phyloP scores from a whole-genome alignment of 768 basidiomycete species.

The Fibroporia radiculosa region DNA sequence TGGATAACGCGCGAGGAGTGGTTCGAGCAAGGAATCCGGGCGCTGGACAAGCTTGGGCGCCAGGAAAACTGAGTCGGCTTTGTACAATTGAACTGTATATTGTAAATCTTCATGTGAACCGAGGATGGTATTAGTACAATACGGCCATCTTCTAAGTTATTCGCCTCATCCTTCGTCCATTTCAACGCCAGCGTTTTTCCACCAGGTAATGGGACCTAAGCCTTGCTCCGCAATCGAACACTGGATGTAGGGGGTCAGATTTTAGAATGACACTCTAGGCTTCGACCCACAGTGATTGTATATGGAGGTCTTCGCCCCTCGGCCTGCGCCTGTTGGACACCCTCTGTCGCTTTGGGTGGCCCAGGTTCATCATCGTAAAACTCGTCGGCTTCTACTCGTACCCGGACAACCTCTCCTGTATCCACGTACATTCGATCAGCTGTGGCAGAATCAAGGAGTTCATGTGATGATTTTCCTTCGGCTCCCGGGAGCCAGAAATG shows the following conservation, averaged over 20 bases:
- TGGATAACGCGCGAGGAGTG: constrained; percentile 95
- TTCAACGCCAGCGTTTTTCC: constrained; percentile 45
- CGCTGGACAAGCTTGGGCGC: constrained; percentile 83
- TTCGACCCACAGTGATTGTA: constrained; percentile 51
- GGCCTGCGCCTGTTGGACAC: constrained; percentile 44
- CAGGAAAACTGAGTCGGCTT: constrained; percentile 34
- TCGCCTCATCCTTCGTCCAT: constrained; percentile 35
- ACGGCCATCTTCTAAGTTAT: too few species aligned
- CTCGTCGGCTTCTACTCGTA: constrained; percentile 74
- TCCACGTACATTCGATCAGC: constrained; percentile 76
- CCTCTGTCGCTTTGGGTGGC: constrained; percentile 68
- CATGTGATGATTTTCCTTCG: constrained; percentile 42
- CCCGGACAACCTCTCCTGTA: constrained; percentile 64
- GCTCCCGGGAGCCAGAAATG: constrained; percentile 74
- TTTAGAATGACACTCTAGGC: background rate
- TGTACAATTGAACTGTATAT: too few species aligned
- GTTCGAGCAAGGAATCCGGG: constrained; percentile 80
- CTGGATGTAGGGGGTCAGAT: constrained; percentile 27
- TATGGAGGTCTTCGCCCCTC: constrained; percentile 55
- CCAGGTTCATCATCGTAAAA: constrained; percentile 85
- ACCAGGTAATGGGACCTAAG: constrained; percentile 70
- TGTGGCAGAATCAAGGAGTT: constrained; percentile 62
- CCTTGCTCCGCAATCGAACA: constrained; percentile 82
- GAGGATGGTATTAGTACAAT: too few species aligned
- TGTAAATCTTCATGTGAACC: too few species aligned